Evolutionary conservation across 371 early-diverging fungal species (phyloP).

Genomic region (Haplosporangium sp.): DNA sequence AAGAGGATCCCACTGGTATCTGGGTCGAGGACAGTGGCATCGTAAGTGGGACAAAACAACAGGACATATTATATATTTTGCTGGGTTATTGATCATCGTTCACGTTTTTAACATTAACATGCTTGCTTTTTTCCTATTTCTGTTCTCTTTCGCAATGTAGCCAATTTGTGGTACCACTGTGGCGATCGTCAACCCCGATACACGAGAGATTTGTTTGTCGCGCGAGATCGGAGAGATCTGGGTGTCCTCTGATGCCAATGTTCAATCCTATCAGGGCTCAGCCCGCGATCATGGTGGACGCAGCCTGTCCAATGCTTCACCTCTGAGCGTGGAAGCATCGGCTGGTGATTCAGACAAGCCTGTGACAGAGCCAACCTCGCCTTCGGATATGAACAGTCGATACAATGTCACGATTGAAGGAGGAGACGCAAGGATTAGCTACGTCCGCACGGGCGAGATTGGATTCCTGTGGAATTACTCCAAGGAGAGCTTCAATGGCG

Average conservation of each 20-base stretch:
- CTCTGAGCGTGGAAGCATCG: constrained; percentile 41
- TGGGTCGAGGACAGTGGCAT: constrained; percentile 84
- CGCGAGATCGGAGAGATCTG: constrained; percentile 89
- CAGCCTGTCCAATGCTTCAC: constrained; percentile 38
- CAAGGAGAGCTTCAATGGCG: constrained; percentile 52
- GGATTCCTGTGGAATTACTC: constrained; percentile 82
- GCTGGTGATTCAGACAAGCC: constrained; percentile 10
- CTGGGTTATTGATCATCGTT: not conserved
- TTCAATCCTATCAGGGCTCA: constrained; percentile 57
- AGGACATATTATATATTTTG: not conserved
- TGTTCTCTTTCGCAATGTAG: constrained; percentile 2
- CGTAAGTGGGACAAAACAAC: constrained; percentile 52
- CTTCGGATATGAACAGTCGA: constrained; percentile 49
- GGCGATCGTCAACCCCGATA: constrained; percentile 86
- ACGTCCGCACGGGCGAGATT: constrained; percentile 86
- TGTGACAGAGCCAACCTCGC: constrained; percentile 22
- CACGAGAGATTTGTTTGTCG: constrained; percentile 70
- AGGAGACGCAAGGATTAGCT: constrained; percentile 71
- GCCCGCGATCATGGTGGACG: constrained; percentile 48
- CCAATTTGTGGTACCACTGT: constrained; percentile 74
- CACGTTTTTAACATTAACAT: not conserved
- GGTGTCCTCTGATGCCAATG: constrained; percentile 80
- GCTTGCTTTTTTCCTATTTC: not conserved
- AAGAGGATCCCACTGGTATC: constrained; percentile 67
- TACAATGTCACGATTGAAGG: constrained; percentile 66